Conservation (phyloP, 345 rosid species). For the Boechera stricta region DNA sequence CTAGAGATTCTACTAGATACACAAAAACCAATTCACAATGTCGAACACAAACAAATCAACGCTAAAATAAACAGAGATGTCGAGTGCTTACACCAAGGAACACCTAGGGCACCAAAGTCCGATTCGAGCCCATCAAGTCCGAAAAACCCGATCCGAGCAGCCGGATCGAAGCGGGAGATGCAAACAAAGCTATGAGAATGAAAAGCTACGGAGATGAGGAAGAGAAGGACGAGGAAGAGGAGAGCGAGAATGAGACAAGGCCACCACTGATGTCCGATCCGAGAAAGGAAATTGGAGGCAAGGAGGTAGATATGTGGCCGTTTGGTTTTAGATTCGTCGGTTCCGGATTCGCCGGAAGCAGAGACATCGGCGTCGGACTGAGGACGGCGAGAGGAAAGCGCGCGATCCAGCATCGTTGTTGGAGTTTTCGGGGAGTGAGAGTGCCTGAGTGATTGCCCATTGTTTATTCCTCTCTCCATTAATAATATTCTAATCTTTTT, state of each 20-base stretch:
- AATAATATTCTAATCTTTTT: background rate
- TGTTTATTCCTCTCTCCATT: constrained; percentile 43
- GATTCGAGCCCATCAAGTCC: constrained; percentile 82
- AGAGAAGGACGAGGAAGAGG: constrained; percentile 46
- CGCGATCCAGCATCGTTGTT: constrained; percentile 59
- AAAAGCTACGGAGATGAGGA: constrained; percentile 49
- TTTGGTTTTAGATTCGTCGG: constrained; percentile 73
- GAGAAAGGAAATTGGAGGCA: constrained; percentile 54
- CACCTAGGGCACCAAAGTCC: constrained; percentile 92
- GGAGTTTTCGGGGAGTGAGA: constrained; percentile 52
- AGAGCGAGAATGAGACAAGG: constrained; percentile 56
- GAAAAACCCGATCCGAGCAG: constrained; percentile 71
- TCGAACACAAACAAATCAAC: background rate
- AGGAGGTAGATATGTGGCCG: constrained; percentile 60
- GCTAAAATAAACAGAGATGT: background rate
- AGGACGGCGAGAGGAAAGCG: constrained; percentile 65
- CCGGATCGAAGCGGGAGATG: constrained; percentile 68
- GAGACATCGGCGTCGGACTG: constrained; percentile 52
- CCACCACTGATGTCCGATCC: constrained; percentile 55
- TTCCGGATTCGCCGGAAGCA: constrained; percentile 35
- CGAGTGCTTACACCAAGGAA: constrained; percentile 95
- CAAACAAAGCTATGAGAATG: constrained; percentile 71
- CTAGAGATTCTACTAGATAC: constrained; percentile 1
- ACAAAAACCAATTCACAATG: constrained; percentile 9
- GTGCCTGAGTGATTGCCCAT: constrained; percentile 45